Evolutionary conservation across 331 rosid genomes (phyloP).

Genomic region (Pyrus hybrid): DNA sequence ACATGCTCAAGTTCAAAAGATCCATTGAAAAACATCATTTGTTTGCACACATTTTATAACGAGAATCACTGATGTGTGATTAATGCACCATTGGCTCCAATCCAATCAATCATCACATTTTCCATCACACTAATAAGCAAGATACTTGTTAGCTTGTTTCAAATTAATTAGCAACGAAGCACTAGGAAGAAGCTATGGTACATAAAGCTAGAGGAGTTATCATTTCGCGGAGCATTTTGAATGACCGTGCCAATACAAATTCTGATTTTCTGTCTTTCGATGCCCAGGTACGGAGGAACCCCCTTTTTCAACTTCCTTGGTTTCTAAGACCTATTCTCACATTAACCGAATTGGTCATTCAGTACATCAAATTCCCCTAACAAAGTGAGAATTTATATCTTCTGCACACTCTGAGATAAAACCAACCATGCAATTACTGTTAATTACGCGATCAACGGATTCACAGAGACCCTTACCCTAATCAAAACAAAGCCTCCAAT

Average conservation of each 20-base stretch:
- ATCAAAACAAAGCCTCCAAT: not conserved
- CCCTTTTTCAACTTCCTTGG: not conserved
- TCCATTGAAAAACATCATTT: not conserved
- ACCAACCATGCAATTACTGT: not conserved
- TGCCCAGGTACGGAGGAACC: not conserved
- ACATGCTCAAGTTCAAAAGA: not conserved
- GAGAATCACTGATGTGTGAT: not conserved
- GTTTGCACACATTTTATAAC: not conserved
- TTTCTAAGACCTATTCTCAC: not conserved
- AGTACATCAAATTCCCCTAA: not conserved
- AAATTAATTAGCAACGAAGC: not conserved
- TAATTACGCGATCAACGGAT: not conserved
- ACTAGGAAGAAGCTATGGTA: not conserved
- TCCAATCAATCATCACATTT: not conserved
- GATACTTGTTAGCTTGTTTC: not conserved
- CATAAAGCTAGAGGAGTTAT: not conserved
- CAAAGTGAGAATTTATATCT: not conserved
- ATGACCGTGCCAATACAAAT: not conserved
- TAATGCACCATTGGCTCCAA: not conserved
- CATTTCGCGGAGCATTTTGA: not conserved
- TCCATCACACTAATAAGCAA: not conserved
- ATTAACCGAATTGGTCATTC: not conserved
- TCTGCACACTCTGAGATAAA: not conserved
- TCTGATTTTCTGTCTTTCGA: not conserved
- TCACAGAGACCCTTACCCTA: not conserved